Evolutionary conservation across 1,284 basidiomycete genomes (phyloP), one percentile per base, ranked within the genome.

Genomic region (Apiotrichum porosum): DNA sequence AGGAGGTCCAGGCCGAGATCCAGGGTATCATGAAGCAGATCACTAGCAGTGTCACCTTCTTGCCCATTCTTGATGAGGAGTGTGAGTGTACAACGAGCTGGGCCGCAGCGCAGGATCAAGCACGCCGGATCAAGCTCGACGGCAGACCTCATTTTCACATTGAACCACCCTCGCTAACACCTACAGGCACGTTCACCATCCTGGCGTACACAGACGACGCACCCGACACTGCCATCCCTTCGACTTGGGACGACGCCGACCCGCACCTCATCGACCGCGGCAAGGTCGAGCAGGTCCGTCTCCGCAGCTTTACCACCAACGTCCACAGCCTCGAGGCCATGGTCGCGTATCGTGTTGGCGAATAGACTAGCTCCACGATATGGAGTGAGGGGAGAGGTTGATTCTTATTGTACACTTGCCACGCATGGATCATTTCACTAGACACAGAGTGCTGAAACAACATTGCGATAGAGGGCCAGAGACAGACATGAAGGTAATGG

Each of bases 1-100:
- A 90, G 28, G 90, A 97, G 67, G 94, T 98, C 28, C 90, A 95
- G 72, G 88, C 86, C 24, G 94, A 99, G 79, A 98, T 98, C 60
- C 84, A 94, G 21, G 90, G 90, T 42, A 97, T 98, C 66, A 82
- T 98, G 69, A 95, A 97, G 76, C 95, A 99, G 74, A 98, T 99
- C 66, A 92, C 95, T 35, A 90, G 90, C 39, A 88, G 85, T 61
- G 90, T 93, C 57, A 97, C 94, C 14, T 97, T 97, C 74, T 77
- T 98, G 46, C 94, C 94, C 0, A 86, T 93, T 49, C 86, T 97
- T 41, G 87, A 95, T 60, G 91, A 97, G 71, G 86, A 88, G 24
- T 97, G 92, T 63, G 83, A 85, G 68, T 92, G n/a, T n/a, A n/a
- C n/a, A n/a, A n/a, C n/a, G n/a, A n/a, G n/a, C n/a, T n/a, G n/a